Evolutionary conservation across 1,284 basidiomycete species (phyloP), one percentile per base, ranked within the genome.

Genomic region (Irpex rosettiformis): DNA sequence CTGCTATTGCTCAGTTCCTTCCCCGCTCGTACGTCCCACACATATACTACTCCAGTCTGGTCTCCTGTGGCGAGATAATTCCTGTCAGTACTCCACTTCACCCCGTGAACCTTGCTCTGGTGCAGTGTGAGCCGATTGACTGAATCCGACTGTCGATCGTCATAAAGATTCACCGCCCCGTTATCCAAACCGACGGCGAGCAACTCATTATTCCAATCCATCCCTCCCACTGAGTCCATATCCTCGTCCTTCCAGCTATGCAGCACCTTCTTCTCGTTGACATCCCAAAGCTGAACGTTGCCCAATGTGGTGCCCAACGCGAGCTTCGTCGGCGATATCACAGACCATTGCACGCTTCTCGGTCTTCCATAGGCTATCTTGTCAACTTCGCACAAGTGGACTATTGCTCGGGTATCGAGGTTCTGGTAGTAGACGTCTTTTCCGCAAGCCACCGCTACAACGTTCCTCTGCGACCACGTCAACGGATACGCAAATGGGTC

Each of bases 371-470:
- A 58, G 1, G 56, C 56, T 18, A 59, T 43, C 45, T 57, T 63
- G 4, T 65, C 64, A 28, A 75, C 65, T 18, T 71, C 72, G 61
- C 76, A 79, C 11, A 80, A 66, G 58, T 75, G 79, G 11, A 73
- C 69, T 54, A 81, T 78, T 54, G 68, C 68, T 30, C 76, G 76
- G 3, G 77, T 78, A 57, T 77, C 72, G 11, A 80, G 73, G 62
- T 81, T 72, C 63, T 81, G 79, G 60, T 76, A 77, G 66, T 81
- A 81, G 33, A 81, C 74, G 11, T 80, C 73, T 52, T 70, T 68
- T 27, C 69, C 76, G 65, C 80, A 80, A 4, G 79, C 79, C 27
- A 80, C 78, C 1, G 79, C 79, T 57, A 80, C 80, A 58, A 70
- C 66, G 57, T 81, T 80, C 11, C 67, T 69, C 28, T 61, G 64